Conservation (phyloP, 352 stramenopile genomes). For the Phytophthora europaea region DNA sequence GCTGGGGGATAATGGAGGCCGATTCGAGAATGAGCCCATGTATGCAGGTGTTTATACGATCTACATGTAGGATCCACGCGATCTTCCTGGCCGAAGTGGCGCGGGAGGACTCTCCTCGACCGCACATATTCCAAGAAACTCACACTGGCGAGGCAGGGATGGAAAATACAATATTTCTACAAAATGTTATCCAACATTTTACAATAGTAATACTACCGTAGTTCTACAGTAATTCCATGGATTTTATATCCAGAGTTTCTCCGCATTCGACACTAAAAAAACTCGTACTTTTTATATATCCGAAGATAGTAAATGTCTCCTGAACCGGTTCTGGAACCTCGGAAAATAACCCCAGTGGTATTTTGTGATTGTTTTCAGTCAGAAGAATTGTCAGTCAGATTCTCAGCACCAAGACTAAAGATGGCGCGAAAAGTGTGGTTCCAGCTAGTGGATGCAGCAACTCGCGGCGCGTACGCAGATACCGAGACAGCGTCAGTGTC, state of each 20-base stretch:
- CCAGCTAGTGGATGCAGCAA: slow-evolving; percentile 1
- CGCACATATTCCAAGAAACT: background rate
- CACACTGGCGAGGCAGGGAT: background rate
- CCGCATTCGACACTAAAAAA: too few relatives aligned
- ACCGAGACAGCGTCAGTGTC: slow-evolving; percentile 2
- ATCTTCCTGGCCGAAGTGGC: background rate
- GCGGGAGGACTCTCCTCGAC: background rate
- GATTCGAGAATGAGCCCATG: background rate
- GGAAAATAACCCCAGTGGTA: too few relatives aligned
- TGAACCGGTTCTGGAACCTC: too few relatives aligned
- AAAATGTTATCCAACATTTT: too few relatives aligned
- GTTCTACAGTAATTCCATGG: too few relatives aligned
- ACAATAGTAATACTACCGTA: too few relatives aligned
- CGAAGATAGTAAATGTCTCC: too few relatives aligned
- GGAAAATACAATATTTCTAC: too few relatives aligned
- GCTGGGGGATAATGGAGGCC: background rate
- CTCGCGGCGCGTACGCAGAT: background rate
- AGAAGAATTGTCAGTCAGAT: too few relatives aligned
- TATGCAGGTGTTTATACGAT: background rate
- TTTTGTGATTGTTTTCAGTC: too few relatives aligned
- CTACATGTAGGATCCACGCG: background rate
- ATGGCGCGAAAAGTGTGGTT: slow-evolving; percentile 1
- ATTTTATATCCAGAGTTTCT: too few relatives aligned
- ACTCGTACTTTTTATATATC: too few relatives aligned
- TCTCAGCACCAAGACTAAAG: background rate